Evolutionary conservation across 2,329 filamentous ascomycete genomes (phyloP).

Genomic region (Neonectria sp.): DNA sequence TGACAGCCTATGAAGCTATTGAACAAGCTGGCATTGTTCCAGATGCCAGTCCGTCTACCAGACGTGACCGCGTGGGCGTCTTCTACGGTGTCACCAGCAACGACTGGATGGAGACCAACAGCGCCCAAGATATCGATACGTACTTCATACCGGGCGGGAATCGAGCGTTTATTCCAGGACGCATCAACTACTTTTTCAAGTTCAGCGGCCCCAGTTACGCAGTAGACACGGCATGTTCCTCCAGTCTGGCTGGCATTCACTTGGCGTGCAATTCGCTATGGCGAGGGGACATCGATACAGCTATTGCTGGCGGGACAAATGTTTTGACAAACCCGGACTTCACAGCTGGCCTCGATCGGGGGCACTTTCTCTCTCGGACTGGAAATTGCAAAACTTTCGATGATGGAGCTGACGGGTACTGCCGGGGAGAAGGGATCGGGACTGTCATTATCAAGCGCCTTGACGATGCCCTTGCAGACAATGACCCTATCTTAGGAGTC

Average conservation of each 20-base stretch:
- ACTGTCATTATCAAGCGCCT: constrained; percentile 66
- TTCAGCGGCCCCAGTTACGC: constrained; percentile 81
- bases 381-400: constrained; percentile 64
- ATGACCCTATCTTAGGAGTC: constrained; percentile 76
- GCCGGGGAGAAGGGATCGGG: constrained; percentile 65
- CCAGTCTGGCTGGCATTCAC: constrained; percentile 80
- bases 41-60: constrained; percentile 74
- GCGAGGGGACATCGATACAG: constrained; percentile 83
- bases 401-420: constrained; percentile 73
- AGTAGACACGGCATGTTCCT: constrained; percentile 85
- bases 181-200: constrained; percentile 86
- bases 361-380: constrained; percentile 73
- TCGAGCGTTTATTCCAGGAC: constrained; percentile 66
- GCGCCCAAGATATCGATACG: constrained; percentile 74
- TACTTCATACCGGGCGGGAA: constrained; percentile 64
- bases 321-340: constrained; percentile 77
- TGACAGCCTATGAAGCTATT: constrained; percentile 78
- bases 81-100: constrained; percentile 85
- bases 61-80: constrained; percentile 72
- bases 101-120: constrained; percentile 85
- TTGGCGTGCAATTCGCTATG: constrained; percentile 78
- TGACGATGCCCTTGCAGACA: constrained; percentile 65
- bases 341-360: constrained; percentile 73
- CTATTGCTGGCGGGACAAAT: constrained; percentile 83
- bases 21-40: constrained; percentile 77